Evolutionary conservation across 1,284 basidiomycete genomes (phyloP).

Genomic region (Boletellus deceptivus): DNA sequence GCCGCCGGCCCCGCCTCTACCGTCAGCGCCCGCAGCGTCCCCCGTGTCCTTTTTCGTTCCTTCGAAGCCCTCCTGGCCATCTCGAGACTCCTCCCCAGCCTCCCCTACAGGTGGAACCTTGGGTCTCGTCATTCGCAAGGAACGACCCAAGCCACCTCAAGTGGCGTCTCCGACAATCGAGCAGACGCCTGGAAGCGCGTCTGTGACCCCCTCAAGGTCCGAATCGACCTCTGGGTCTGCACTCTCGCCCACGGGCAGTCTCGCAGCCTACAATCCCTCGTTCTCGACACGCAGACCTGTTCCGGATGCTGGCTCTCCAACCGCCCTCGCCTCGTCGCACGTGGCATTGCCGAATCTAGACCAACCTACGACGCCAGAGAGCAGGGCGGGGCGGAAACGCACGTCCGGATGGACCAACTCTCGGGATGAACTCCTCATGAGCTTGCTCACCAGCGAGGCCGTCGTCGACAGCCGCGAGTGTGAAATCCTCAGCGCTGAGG

Average conservation of each 20-base stretch:
- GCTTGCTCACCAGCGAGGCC: constrained; percentile 83
- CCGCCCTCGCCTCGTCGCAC: constrained; percentile 36
- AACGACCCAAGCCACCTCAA: constrained; percentile 38
- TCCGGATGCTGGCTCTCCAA: constrained; percentile 36
- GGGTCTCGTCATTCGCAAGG: constrained; percentile 54
- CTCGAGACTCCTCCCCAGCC: constrained; percentile 35
- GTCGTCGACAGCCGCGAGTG: constrained; percentile 77
- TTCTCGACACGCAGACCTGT: constrained; percentile 31
- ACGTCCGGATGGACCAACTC: constrained; percentile 46
- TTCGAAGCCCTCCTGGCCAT: constrained; percentile 46
- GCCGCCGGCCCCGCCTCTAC: constrained; percentile 17
- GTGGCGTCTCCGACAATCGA: constrained; percentile 23
- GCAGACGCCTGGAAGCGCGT: constrained; percentile 26
- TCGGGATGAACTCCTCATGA: constrained; percentile 78
- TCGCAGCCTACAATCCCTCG: constrained; percentile 26
- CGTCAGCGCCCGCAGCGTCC: constrained; percentile 9
- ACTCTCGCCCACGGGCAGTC: constrained; percentile 22
- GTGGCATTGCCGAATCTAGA: constrained; percentile 24
- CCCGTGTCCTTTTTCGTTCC: constrained; percentile 1
- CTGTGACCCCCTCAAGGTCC: constrained; percentile 23
- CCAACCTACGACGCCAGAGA: constrained; percentile 34
- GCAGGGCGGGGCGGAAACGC: constrained; percentile 38
- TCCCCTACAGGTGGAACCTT: constrained; percentile 37
- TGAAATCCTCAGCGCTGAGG: constrained; percentile 76
- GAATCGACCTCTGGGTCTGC: constrained; percentile 14